Evolutionary conservation across 768 basidiomycete species (phyloP).

Genomic region (Mrakia hoshinonis): DNA sequence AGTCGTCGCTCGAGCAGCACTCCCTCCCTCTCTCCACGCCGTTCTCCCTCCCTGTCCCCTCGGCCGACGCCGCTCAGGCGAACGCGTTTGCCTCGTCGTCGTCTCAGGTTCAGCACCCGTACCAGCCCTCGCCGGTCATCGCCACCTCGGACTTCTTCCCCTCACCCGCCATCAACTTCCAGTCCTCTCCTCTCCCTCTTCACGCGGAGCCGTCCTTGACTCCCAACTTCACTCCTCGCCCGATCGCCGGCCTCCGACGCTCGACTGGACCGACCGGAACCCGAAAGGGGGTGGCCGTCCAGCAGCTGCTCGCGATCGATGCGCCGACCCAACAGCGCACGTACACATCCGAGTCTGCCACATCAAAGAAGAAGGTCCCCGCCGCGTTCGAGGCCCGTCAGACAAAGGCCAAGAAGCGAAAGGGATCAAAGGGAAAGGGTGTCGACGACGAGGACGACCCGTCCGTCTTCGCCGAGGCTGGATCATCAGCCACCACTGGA

Average conservation of each 20-base stretch:
- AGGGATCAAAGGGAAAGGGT: conserved; percentile 48
- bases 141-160: conserved; percentile 8
- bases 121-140: neutral
- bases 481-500: conserved; percentile 34
- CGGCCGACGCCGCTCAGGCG: neutral
- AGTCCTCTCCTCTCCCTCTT: conserved; percentile 4
- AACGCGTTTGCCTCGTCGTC: neutral
- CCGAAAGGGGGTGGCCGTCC: conserved; percentile 17
- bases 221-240: neutral
- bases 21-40: conserved; percentile 5
- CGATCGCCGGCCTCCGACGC: neutral
- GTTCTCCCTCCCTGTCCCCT: neutral
- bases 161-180: neutral
- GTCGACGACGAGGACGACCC: conserved; percentile 48
- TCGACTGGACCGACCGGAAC: conserved; percentile 24
- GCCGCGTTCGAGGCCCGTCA: conserved; percentile 49
- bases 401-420: conserved; percentile 40
- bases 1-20: conserved; percentile 8
- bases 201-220: conserved; percentile 12
- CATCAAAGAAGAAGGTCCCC: conserved; percentile 70
- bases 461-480: conserved; percentile 41
- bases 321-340: conserved; percentile 72
- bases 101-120: conserved; percentile 3
- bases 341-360: conserved; percentile 61
- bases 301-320: conserved; percentile 54